Evolutionary conservation across 495 filamentous ascomycete species (phyloP).

Genomic region (Daldinia caldariorum): DNA sequence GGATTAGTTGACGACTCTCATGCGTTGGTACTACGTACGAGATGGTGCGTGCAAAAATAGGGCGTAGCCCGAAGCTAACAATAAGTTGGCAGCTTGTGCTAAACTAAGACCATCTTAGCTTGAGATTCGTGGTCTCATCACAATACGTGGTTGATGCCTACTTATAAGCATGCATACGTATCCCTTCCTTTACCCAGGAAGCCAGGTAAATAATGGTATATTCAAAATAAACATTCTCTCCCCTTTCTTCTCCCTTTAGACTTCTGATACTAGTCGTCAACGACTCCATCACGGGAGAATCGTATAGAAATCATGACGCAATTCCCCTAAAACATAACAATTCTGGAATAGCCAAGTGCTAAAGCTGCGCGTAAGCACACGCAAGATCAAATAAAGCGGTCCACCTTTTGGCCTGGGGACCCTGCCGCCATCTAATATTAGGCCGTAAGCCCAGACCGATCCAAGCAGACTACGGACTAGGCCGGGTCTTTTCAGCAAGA

Average conservation of each 20-base stretch:
- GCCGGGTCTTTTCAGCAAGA: constrained; percentile 3
- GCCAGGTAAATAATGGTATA: background rate
- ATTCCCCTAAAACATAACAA: constrained; percentile 17
- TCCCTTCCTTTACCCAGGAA: background rate
- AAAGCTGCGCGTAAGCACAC: constrained; percentile 33
- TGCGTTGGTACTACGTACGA: background rate
- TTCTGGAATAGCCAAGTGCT: constrained; percentile 15
- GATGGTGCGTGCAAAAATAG: constrained; percentile 32
- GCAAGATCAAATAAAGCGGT: constrained; percentile 32
- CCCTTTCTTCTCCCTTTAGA: background rate
- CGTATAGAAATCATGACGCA: constrained; percentile 35
- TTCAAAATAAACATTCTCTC: background rate
- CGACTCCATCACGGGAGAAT: constrained; percentile 1
- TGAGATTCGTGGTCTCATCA: constrained; percentile 14
- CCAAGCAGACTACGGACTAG: constrained; percentile 2
- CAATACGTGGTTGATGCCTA: background rate
- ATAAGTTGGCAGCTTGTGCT: constrained; percentile 20
- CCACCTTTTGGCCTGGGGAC: constrained; percentile 34
- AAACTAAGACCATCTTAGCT: constrained; percentile 32
- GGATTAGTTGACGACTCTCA: background rate
- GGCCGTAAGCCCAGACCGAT: constrained; percentile 18
- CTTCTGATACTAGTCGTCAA: background rate
- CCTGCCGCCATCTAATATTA: constrained; percentile 35
- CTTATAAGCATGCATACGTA: background rate
- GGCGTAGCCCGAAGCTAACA: constrained; percentile 37